Evolutionary conservation across 371 early-diverging fungal species (phyloP), one percentile per base, ranked within the genome.

Genomic region (Umbelopsis sp.): DNA sequence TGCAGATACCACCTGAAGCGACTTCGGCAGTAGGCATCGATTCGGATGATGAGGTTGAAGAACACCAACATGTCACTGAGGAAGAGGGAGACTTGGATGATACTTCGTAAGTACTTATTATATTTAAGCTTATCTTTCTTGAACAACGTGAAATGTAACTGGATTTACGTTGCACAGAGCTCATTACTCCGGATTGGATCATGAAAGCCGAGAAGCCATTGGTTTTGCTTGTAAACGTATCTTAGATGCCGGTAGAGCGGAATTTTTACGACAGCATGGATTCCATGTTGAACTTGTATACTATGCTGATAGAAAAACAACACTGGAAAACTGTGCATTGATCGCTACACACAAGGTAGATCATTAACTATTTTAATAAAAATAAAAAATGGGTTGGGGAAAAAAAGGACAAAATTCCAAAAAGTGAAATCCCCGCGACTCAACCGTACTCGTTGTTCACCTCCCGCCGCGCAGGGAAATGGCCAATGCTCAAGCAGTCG

Each of bases 191-290:
- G 85, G 90, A 5, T 71, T 91, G 41, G 74, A 86, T 38, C 84
- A 85, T 67, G 68, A 73, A 5, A 84, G 85, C 45, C 87, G 94
- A 25, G 90, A 89, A 70, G 64, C 67, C 5, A 82, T 92, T 52
- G 94, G 96, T 0, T 85, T 83, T 63, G 84, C 86, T 67, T 91
- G 86, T 74, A 96, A 96, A 70, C 82, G 95, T 18, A 72, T 93
- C 14, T 38, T 94, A 53, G 93, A 92, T 67, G 72, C 81, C 35
- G 94, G 93, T 11, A 78, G 94, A 50, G 75, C 84, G 3, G 70
- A 81, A n/a, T 91, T 80, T 46, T 70, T 89, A 22, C 74, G 86
- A 64, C 68, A 76, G 35, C 71, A 77, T 57, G 88, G 89, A 0
- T 87, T 91, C 63, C 76, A 86, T 64, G 83, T 80, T 3, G 80